Evolutionary conservation across 345 rosid genomes (phyloP).

Genomic region (Dovyalis caffra): DNA sequence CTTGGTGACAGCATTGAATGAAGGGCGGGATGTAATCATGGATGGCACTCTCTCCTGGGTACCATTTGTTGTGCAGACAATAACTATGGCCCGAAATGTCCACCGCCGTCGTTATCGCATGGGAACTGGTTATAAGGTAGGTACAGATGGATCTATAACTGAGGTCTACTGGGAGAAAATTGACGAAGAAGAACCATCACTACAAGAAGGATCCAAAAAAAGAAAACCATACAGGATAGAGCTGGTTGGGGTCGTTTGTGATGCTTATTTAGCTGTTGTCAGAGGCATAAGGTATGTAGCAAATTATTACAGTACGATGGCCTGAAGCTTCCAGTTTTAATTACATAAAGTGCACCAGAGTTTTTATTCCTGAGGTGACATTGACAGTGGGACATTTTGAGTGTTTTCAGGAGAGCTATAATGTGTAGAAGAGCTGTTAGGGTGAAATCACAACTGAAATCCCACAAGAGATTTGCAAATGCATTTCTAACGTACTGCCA

Average conservation of each 20-base stretch:
- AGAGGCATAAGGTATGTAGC: constrained; percentile 73
- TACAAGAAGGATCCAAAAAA: constrained; percentile 14
- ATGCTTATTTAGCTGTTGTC: constrained; percentile 81
- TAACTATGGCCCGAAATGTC: constrained; percentile 79
- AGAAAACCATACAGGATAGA: constrained; percentile 79
- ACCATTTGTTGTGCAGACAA: constrained; percentile 85
- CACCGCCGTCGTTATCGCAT: constrained; percentile 69
- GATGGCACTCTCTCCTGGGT: constrained; percentile 93
- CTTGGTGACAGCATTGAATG: constrained; percentile 86
- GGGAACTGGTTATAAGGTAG: constrained; percentile 78
- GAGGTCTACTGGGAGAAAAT: constrained; percentile 80
- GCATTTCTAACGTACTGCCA: constrained; percentile 70
- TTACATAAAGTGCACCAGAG: not conserved
- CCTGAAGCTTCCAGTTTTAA: not conserved
- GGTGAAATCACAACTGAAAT: constrained; percentile 72
- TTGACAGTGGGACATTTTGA: not conserved
- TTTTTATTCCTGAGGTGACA: not conserved
- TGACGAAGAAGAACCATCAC: constrained; percentile 39
- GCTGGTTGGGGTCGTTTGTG: constrained; percentile 86
- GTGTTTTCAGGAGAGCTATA: constrained; percentile 69
- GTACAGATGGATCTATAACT: constrained; percentile 50
- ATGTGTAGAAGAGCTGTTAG: constrained; percentile 78
- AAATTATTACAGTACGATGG: not conserved
- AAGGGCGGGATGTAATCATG: constrained; percentile 96
- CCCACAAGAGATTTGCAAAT: constrained; percentile 83